Base-by-base conservation (phyloP, 2,329 filamentous ascomycete genomes). In the Domatiomyces globalis region DNA sequence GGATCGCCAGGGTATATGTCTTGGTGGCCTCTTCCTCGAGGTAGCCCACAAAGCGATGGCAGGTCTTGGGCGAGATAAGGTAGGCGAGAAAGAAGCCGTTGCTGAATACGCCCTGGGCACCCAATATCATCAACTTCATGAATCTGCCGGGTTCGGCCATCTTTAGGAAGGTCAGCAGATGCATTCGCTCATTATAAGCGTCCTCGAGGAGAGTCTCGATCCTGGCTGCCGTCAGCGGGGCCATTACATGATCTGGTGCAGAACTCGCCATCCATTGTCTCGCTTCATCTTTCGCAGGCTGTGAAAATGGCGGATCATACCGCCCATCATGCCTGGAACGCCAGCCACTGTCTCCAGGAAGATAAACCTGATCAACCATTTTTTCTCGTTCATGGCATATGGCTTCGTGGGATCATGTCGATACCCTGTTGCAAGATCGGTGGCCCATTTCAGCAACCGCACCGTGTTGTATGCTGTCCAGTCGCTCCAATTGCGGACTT, bases 1-100 rank as follows among this genome's bases (percentile, higher is more conserved):
- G 74, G 61, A 96, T 85, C 54, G 87, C 86, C 48, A 88, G 81
- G 0, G 87, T 92, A 71, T 98, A 98, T 0, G 92, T 98, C 63
- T 94, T 78, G 1, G 96, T 90, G 7, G 92, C 92, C 68, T 98
- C 92, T 67, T 98, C 92, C 68, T 98, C 92, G 10, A 98, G 80
- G 62, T 96, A 96, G 1, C 89, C 92, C 49, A 96, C 89, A 67
- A 98, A 96, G 45, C 92, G 84, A 68, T 98, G 92, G 63, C 86
- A 90, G 56, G 87, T 90, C 55, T 83, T 81, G 5, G 92, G 90
- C 1, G 84, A 87, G 54, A 95, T 63, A 33, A 98, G 80, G 69
- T 96, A 96, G 46, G 84, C 77, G 56, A 95, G 54, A 75, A 98
- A 96, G 66, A 96, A 79, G 57, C 81, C 78, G 70, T 98, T 98